Evolutionary conservation across 768 basidiomycete species (phyloP).

Genomic region (Cystobasidium tubakii): DNA sequence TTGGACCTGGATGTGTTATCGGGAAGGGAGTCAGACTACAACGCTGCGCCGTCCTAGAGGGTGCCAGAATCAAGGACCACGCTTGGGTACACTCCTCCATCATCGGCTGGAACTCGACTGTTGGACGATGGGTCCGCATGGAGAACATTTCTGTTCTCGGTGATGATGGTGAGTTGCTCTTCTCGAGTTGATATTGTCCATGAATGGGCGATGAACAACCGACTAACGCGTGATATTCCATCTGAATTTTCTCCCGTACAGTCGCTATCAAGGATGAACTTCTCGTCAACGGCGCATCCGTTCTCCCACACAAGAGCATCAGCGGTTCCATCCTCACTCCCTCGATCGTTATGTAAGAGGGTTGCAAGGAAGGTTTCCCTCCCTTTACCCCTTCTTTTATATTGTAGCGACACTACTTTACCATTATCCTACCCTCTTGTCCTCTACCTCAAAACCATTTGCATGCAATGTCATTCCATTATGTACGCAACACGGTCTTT

Average conservation of each 20-base stretch:
- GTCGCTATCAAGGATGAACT: constrained; percentile 54
- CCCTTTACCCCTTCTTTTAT: neutral
- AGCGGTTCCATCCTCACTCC: constrained; percentile 45
- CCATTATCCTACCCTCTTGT: neutral
- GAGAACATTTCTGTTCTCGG: constrained; percentile 51
- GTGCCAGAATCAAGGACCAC: constrained; percentile 53
- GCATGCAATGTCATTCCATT: constrained; percentile 14
- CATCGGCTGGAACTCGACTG: constrained; percentile 49
- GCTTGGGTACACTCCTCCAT: constrained; percentile 54
- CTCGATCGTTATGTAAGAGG: constrained; percentile 46
- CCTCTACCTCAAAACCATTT: neutral
- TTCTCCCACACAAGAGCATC: constrained; percentile 47
- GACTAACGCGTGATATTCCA: too few relatives aligned
- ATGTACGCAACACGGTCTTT: neutral
- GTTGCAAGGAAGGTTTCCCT: neutral
- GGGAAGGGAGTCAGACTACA: constrained; percentile 53
- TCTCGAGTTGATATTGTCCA: neutral
- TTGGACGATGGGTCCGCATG: constrained; percentile 44
- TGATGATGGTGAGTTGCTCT: constrained; percentile 49
- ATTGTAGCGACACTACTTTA: neutral
- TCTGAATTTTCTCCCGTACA: neutral
- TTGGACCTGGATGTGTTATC: constrained; percentile 53
- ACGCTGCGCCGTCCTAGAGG: constrained; percentile 53
- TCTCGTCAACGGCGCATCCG: constrained; percentile 52
- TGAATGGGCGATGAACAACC: too few relatives aligned